phyloP scores from a whole-genome alignment of 148 eudicot species.

The Persicaria maculosa region DNA sequence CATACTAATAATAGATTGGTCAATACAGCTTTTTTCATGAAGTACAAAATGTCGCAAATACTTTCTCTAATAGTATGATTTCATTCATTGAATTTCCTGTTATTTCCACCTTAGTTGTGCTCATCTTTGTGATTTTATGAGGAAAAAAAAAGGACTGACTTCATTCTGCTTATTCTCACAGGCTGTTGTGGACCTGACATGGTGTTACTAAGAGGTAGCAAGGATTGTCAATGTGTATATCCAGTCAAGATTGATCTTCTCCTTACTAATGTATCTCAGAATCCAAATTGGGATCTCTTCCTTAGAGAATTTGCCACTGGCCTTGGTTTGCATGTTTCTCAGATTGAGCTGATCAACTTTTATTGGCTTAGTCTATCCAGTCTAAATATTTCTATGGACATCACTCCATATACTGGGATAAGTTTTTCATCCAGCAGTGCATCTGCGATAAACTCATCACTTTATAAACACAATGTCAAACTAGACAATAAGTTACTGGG shows the following conservation, averaged over 20 bases:
- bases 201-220: slow-evolving; percentile 73
- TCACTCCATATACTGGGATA: slow-evolving; percentile 70
- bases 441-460: slow-evolving; percentile 60
- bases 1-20: neutral
- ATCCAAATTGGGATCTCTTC: slow-evolving; percentile 65
- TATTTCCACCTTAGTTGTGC: neutral
- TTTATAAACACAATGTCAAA: slow-evolving; percentile 57
- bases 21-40: neutral
- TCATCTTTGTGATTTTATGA: neutral
- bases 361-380: slow-evolving; percentile 50
- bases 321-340: slow-evolving; percentile 58
- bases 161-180: slow-evolving; percentile 26
- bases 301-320: slow-evolving; percentile 66
- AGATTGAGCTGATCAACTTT: slow-evolving; percentile 80
- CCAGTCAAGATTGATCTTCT: slow-evolving; percentile 87
- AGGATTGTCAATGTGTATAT: slow-evolving; percentile 81
- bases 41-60: neutral
- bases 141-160: neutral
- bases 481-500: slow-evolving; percentile 61
- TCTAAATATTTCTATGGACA: slow-evolving; percentile 84
- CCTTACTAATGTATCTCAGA: slow-evolving; percentile 64
- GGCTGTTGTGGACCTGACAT: slow-evolving; percentile 83
- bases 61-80: neutral
- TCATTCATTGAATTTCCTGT: neutral
- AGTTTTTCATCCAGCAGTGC: slow-evolving; percentile 60